Evolutionary conservation across 495 filamentous ascomycete species (phyloP).

Genomic region (Neurospora sp.): DNA sequence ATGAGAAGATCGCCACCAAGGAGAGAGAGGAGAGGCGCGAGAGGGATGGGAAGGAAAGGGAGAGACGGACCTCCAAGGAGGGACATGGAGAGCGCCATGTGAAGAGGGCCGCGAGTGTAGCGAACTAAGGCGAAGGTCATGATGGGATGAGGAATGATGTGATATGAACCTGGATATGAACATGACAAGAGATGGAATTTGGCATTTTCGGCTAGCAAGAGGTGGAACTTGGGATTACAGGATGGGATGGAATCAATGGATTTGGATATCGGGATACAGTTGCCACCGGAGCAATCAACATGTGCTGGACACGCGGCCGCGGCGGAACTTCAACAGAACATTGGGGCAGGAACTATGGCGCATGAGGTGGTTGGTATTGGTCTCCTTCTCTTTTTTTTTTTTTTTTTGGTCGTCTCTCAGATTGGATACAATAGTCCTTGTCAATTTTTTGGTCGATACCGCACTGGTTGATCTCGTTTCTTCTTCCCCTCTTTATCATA

Average conservation of each 20-base stretch:
- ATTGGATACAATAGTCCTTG: neutral
- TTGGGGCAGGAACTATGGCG: neutral
- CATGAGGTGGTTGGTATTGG: neutral
- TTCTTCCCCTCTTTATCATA: neutral
- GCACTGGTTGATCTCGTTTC: neutral
- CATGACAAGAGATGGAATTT: neutral
- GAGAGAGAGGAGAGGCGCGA: constrained; percentile 1
- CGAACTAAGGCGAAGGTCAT: neutral
- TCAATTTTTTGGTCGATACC: neutral
- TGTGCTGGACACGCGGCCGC: neutral
- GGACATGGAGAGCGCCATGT: neutral
- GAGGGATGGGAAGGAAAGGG: neutral
- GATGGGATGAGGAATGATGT: neutral
- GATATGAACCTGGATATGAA: neutral
- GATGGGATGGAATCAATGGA: neutral
- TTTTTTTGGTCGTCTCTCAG: neutral
- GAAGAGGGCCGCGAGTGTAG: neutral
- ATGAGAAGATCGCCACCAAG: constrained; percentile 12
- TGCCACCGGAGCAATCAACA: neutral
- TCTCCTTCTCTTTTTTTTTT: neutral
- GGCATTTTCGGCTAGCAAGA: neutral
- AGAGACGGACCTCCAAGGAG: neutral
- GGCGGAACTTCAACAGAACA: neutral
- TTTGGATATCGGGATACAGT: neutral
- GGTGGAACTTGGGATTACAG: neutral